phyloP scores from a whole-genome alignment of 805 yeast genomes.

The Ogataea paraovalis region DNA sequence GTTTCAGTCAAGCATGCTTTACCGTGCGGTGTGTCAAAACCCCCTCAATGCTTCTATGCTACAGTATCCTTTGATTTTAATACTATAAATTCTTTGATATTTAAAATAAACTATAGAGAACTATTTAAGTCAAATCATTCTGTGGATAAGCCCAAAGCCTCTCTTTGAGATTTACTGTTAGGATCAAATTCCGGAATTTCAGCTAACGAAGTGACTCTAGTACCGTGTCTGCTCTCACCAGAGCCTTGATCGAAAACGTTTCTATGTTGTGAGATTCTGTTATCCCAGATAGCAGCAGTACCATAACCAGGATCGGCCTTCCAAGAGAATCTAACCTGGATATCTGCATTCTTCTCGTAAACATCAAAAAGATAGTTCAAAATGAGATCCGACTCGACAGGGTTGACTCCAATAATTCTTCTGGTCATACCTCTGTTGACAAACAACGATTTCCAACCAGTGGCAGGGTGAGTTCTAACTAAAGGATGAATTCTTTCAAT shows the following conservation, averaged over 20 bases:
- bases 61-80: no score
- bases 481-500: constrained; percentile 55
- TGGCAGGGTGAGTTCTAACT: constrained; percentile 59
- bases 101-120: no score
- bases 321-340: constrained; percentile 54
- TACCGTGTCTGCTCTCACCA: constrained; percentile 46
- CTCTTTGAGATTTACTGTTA: constrained; percentile 48
- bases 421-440: constrained; percentile 47
- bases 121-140: no score
- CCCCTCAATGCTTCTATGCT: no score
- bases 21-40: no score
- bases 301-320: constrained; percentile 33
- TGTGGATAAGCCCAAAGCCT: constrained; percentile 37
- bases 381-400: constrained; percentile 44
- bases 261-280: constrained; percentile 40
- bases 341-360: constrained; percentile 46
- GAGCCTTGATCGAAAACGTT: constrained; percentile 42
- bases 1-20: no score
- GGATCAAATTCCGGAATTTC: constrained; percentile 51
- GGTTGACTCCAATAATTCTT: constrained; percentile 47
- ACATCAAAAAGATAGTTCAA: constrained; percentile 41
- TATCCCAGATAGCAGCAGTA: constrained; percentile 47
- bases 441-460: constrained; percentile 55
- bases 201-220: constrained; percentile 51
- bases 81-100: no score